Percentiles rank a stretch among this genome's conserved stretches.
phyloP scores from a whole-genome alignment of 2,329 filamentous ascomycete species.

The Macrophomina pseudophaseolina region DNA sequence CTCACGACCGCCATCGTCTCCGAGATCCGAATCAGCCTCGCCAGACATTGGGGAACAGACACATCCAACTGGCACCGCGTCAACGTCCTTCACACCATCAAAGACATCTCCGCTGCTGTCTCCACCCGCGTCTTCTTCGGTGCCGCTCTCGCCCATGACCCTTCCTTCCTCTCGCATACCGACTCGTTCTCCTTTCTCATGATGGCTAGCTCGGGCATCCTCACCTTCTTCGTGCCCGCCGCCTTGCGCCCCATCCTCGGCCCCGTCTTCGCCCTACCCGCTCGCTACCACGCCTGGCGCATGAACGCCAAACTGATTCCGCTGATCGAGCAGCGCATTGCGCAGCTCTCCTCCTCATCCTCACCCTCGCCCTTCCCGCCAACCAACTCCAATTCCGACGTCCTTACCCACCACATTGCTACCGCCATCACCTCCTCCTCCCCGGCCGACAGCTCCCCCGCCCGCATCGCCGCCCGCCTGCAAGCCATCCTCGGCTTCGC shows the following conservation, averaged over 20 bases:
- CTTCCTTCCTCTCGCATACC: not conserved
- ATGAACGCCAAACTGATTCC: slow-evolving; percentile 21
- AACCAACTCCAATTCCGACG: not conserved
- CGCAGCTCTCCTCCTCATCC: not conserved
- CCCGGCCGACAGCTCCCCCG: not conserved
- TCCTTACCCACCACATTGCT: slow-evolving; percentile 7
- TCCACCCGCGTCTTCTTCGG: slow-evolving; percentile 21
- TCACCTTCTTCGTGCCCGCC: slow-evolving; percentile 5
- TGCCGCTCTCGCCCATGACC: not conserved
- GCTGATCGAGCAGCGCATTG: slow-evolving; percentile 16
- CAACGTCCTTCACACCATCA: slow-evolving; percentile 7
- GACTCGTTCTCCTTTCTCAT: not conserved
- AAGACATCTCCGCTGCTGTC: not conserved
- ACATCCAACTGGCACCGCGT: not conserved
- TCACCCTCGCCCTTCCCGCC: not conserved
- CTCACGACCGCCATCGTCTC: slow-evolving; percentile 20
- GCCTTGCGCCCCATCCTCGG: slow-evolving; percentile 14
- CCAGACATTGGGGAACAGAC: slow-evolving; percentile 12
- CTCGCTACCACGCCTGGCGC: slow-evolving; percentile 13
- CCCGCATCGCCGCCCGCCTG: slow-evolving; percentile 21
- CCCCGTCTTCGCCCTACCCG: slow-evolving; percentile 21
- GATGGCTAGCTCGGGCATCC: not conserved
- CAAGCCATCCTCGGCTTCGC: slow-evolving; percentile 32
- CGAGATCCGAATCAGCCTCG: slow-evolving; percentile 6
- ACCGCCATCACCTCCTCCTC: slow-evolving; percentile 7